Conservation (phyloP, 257 asterid genomes). For the Nicotiana sylvestris region DNA sequence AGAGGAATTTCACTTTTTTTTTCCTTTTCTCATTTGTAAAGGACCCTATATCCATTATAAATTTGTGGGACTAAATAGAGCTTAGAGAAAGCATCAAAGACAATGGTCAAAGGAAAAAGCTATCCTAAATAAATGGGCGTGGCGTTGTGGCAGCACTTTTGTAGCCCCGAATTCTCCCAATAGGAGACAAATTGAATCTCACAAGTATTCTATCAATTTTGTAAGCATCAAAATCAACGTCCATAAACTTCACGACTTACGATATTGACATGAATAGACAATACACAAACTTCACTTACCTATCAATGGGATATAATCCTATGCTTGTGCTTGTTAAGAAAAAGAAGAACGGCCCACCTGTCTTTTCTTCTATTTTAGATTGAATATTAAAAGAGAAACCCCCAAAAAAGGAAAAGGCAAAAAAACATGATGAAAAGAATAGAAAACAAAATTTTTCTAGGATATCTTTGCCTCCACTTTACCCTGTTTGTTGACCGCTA, state of each 20-base stretch:
- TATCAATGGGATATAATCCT: neutral
- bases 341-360: neutral
- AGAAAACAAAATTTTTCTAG: neutral
- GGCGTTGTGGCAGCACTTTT: slow-evolving; percentile 9
- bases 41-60: neutral
- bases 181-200: slow-evolving; percentile 29
- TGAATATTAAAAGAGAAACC: neutral
- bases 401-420: neutral
- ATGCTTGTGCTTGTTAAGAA: neutral
- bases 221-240: slow-evolving; percentile 9
- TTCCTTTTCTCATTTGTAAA: too few relatives aligned
- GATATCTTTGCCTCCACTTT: slow-evolving; percentile 13
- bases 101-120: neutral
- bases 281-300: neutral
- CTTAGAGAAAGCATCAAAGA: neutral
- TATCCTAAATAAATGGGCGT: neutral
- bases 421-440: neutral
- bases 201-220: neutral
- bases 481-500: slow-evolving; percentile 17
- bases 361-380: neutral
- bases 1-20: too few relatives aligned
- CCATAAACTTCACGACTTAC: slow-evolving; percentile 18
- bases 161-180: neutral
- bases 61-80: neutral
- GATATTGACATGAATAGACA: slow-evolving; percentile 1